Percentiles rank a stretch among this genome's conserved stretches.
phyloP scores from a whole-genome alignment of 2,329 filamentous ascomycete species.

The Fusarium drepaniforme region DNA sequence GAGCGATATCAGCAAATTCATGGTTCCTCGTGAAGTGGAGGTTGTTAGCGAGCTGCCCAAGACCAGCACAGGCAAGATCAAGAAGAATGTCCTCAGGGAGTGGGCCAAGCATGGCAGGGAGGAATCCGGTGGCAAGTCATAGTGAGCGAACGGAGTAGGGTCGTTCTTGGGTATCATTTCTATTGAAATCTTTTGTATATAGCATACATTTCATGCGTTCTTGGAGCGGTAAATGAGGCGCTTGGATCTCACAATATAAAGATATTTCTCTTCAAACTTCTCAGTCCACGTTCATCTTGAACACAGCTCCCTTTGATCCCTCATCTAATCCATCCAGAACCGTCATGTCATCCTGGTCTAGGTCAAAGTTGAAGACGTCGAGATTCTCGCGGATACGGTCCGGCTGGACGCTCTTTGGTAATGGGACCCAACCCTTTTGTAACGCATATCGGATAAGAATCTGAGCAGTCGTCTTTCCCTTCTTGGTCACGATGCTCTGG shows the following conservation, averaged over 20 bases:
- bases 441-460: slow-evolving; percentile 76
- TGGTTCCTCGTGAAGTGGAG: slow-evolving; percentile 82
- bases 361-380: slow-evolving; percentile 70
- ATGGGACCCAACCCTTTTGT: slow-evolving; percentile 76
- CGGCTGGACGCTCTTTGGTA: slow-evolving; percentile 74
- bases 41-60: slow-evolving; percentile 92
- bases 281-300: slow-evolving; percentile 45
- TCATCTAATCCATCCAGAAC: slow-evolving; percentile 46
- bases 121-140: slow-evolving; percentile 9
- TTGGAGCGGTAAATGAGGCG: not conserved
- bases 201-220: not conserved
- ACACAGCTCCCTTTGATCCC: slow-evolving; percentile 46
- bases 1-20: slow-evolving; percentile 88
- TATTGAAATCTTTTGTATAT: slow-evolving; percentile 8
- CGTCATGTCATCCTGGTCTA: slow-evolving; percentile 68
- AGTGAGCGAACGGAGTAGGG: not conserved
- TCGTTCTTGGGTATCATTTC: not conserved
- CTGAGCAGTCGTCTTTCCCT: slow-evolving; percentile 72
- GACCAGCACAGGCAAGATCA: slow-evolving; percentile 95
- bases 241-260: slow-evolving; percentile 1
- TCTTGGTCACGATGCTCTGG: slow-evolving; percentile 66
- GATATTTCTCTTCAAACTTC: not conserved
- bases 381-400: slow-evolving; percentile 71
- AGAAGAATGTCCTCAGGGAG: slow-evolving; percentile 91
- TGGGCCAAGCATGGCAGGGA: slow-evolving; percentile 70